phyloP scores from a whole-genome alignment of 2,329 filamentous ascomycete genomes.

The Monilinia laxa region DNA sequence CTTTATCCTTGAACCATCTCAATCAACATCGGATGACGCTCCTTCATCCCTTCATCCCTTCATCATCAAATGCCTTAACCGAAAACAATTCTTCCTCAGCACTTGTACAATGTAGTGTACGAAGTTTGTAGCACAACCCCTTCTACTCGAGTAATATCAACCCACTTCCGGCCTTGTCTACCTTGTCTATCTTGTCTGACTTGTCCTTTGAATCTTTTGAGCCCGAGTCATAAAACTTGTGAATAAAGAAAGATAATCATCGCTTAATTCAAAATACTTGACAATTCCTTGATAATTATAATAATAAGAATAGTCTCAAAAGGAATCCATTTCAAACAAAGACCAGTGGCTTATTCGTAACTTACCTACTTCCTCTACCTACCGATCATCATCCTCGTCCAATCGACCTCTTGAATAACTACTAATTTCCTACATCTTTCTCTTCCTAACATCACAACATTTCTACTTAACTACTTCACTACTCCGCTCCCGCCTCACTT shows the following conservation, averaged over 20 bases:
- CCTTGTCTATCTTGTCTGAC: not conserved
- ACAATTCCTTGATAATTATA: too few relatives aligned
- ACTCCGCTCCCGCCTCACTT: not conserved
- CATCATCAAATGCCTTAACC: not conserved
- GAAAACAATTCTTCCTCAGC: not conserved
- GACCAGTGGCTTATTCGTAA: too few relatives aligned
- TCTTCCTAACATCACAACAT: not conserved
- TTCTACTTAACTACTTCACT: not conserved
- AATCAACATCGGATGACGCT: not conserved
- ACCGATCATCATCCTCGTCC: not conserved
- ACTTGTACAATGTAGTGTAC: too few relatives aligned
- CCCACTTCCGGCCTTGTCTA: not conserved
- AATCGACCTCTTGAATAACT: not conserved
- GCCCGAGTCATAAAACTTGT: not conserved
- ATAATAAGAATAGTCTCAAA: not conserved
- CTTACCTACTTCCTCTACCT: too few relatives aligned
- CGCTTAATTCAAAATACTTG: too few relatives aligned
- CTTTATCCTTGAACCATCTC: not conserved
- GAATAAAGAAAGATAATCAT: not conserved
- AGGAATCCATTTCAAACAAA: slow-evolving; percentile 8
- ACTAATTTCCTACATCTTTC: not conserved
- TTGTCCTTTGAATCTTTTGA: not conserved
- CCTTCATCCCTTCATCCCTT: not conserved
- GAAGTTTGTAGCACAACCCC: too few relatives aligned
- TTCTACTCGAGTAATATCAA: not conserved